These are phyloP conservation scores for Microsporum canis DNA, from an alignment of 2,329 filamentous ascomycete species.

Conservation along the genomic window DNA sequence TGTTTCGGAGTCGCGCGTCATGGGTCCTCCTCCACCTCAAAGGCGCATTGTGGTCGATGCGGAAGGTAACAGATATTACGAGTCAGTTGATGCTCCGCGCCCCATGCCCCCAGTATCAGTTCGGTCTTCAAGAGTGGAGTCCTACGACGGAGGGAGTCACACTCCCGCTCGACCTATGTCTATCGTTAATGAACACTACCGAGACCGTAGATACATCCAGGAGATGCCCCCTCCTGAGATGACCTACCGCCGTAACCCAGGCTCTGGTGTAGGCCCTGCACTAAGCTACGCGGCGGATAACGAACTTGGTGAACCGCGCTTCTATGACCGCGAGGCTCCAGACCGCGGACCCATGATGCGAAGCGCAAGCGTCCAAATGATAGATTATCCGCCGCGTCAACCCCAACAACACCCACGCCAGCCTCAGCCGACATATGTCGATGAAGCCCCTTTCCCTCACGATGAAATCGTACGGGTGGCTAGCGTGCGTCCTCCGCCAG, in stretches of 20 bases:
- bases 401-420: conserved; percentile 4
- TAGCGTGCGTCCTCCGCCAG: conserved; percentile 46
- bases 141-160: conserved; percentile 25
- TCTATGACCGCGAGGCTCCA: conserved; percentile 24
- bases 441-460: conserved; percentile 53
- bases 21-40: conserved; percentile 46
- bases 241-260: conserved; percentile 31
- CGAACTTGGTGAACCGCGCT: conserved; percentile 11
- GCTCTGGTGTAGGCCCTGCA: conserved; percentile 23
- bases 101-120: conserved; percentile 23
- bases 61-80: conserved; percentile 68
- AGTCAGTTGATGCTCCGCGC: conserved; percentile 36
- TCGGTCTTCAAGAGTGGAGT: conserved; percentile 23
- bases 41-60: conserved; percentile 69
- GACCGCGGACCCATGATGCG: conserved; percentile 28
- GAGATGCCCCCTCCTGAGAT: conserved; percentile 36
- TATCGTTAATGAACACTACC: conserved; percentile 33
- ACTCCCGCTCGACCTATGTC: conserved; percentile 31
- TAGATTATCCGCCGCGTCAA: conserved; percentile 30
- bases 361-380: conserved; percentile 32
- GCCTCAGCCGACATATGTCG: conserved; percentile 36
- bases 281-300: not conserved
- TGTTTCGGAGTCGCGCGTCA: conserved; percentile 35
- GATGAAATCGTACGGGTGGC: conserved; percentile 47
- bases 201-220: conserved; percentile 31